Evolutionary conservation across 75 land plant genomes (phyloP).

Genomic region (Sequoiadendron giganteum): DNA sequence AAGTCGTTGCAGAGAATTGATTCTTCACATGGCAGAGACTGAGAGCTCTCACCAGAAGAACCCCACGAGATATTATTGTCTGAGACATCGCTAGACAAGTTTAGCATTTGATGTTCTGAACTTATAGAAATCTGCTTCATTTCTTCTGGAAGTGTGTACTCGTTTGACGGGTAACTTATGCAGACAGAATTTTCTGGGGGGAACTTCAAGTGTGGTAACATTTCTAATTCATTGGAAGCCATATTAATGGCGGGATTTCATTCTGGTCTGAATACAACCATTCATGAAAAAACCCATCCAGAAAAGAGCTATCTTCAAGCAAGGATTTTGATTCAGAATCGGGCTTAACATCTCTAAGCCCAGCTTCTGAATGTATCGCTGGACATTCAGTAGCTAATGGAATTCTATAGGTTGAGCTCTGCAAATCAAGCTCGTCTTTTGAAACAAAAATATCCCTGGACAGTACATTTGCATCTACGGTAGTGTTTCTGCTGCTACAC

Average conservation of each 20-base stretch:
- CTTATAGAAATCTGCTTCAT: neutral
- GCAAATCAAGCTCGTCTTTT: neutral
- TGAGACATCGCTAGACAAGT: neutral
- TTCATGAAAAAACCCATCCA: neutral
- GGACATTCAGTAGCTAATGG: neutral
- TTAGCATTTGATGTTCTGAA: neutral
- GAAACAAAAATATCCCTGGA: neutral
- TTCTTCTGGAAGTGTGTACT: neutral
- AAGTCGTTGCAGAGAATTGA: no score
- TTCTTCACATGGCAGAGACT: no score
- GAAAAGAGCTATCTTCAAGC: neutral
- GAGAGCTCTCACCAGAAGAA: no score
- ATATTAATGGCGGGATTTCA: neutral
- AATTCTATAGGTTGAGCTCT: neutral
- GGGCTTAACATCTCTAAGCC: neutral
- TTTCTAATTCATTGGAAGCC: neutral
- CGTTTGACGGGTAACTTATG: neutral
- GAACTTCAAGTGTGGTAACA: no score
- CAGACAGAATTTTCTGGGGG: neutral
- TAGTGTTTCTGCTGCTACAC: neutral
- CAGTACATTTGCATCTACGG: neutral
- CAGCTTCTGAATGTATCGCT: neutral
- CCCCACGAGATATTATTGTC: neutral
- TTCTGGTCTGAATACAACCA: neutral
- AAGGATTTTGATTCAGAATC: neutral